Percentiles rank a stretch among this genome's conserved stretches.
phyloP scores from a whole-genome alignment of 202 grass and related monocot species.

The Dendrocalamus latiflorus region DNA sequence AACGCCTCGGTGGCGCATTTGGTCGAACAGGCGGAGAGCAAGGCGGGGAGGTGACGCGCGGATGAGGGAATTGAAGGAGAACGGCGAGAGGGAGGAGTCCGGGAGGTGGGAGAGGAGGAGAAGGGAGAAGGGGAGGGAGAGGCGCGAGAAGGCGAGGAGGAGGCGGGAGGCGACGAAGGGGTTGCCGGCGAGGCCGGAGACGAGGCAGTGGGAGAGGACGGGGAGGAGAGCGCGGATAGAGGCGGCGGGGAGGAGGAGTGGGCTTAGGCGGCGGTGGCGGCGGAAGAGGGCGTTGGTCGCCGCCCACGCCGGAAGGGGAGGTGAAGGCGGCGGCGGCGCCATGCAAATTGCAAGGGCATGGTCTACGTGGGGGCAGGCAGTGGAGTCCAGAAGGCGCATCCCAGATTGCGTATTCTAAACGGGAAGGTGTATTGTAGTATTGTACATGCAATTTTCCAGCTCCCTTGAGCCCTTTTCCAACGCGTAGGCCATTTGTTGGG shows the following conservation, averaged over 20 bases:
- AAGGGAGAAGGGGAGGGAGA: conserved; percentile 37
- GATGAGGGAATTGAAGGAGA: conserved; percentile 72
- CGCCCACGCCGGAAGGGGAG: conserved; percentile 35
- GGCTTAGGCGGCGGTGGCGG: conserved; percentile 37
- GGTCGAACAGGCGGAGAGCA: conserved; percentile 43
- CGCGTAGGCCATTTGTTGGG: too few relatives aligned
- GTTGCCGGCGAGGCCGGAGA: conserved; percentile 53
- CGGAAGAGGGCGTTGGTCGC: conserved; percentile 42
- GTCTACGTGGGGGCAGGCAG: neutral
- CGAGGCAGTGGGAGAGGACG: conserved; percentile 48
- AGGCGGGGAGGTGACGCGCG: conserved; percentile 22
- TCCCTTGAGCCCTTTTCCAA: too few relatives aligned
- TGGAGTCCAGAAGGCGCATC: neutral
- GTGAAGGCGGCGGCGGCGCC: neutral
- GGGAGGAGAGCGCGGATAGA: conserved; percentile 28
- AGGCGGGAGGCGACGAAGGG: conserved; percentile 61
- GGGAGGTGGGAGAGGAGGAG: conserved; percentile 36
- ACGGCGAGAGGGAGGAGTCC: conserved; percentile 16
- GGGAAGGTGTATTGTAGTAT: neutral
- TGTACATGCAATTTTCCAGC: neutral
- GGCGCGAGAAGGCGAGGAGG: conserved; percentile 26
- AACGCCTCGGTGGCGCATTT: conserved; percentile 46
- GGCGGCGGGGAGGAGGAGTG: conserved; percentile 4
- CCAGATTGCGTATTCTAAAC: neutral
- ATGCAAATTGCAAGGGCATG: neutral